Conservation (phyloP, 2,329 filamentous ascomycete genomes). For the Aspergillus ibericus region DNA sequence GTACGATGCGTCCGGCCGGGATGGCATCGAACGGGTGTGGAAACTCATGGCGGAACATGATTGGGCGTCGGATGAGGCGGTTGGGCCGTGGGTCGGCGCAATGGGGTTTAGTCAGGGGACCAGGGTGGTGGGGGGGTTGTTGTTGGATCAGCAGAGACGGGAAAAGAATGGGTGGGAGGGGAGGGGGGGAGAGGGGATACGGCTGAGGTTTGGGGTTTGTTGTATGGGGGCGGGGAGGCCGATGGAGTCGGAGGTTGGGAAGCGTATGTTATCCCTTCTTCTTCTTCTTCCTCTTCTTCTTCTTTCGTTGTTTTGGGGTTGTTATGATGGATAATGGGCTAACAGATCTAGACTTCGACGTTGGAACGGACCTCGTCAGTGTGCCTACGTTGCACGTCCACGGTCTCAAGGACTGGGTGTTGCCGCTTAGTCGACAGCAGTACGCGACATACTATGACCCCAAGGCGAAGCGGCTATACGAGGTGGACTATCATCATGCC, state of each 20-base stretch:
- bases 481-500: slow-evolving; percentile 26
- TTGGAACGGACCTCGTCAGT: neutral
- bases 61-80: neutral
- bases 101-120: slow-evolving; percentile 27
- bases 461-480: slow-evolving; percentile 11
- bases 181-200: neutral
- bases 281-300: neutral
- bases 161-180: neutral
- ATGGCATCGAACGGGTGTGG: slow-evolving; percentile 22
- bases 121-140: slow-evolving; percentile 17
- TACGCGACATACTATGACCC: slow-evolving; percentile 15
- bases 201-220: slow-evolving; percentile 19
- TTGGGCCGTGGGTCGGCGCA: slow-evolving; percentile 20
- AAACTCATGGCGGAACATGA: slow-evolving; percentile 16
- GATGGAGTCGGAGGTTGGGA: slow-evolving; percentile 21
- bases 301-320: neutral
- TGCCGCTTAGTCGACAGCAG: slow-evolving; percentile 19
- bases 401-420: slow-evolving; percentile 20
- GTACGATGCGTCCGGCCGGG: slow-evolving; percentile 15
- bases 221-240: slow-evolving; percentile 22
- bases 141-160: slow-evolving; percentile 23
- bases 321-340: neutral
- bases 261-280: slow-evolving; percentile 13
- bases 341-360: neutral
- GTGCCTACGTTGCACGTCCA: slow-evolving; percentile 25